Conservation (phyloP, 495 filamentous ascomycete genomes). For the Penicillium flavigenum region DNA sequence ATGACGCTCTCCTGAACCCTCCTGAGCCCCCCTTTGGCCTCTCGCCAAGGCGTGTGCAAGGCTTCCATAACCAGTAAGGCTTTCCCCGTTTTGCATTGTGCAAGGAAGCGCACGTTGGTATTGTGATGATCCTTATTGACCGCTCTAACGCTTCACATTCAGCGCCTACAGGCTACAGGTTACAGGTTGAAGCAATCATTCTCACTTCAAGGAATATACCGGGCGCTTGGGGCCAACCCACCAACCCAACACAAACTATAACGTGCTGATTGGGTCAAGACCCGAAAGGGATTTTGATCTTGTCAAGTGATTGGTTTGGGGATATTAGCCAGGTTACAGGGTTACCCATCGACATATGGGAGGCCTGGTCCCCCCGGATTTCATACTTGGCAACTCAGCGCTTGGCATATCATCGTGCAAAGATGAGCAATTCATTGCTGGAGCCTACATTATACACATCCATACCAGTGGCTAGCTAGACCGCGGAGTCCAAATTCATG, state of each 20-base stretch:
- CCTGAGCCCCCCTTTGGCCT: neutral
- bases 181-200: neutral
- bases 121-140: slow-evolving; percentile 6
- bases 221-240: slow-evolving; percentile 8
- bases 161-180: neutral
- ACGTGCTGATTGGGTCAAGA: slow-evolving; percentile 21
- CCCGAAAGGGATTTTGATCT: slow-evolving; percentile 9
- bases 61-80: slow-evolving; percentile 3
- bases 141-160: slow-evolving; percentile 1
- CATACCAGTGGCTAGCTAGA: neutral
- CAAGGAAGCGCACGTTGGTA: slow-evolving; percentile 17
- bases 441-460: slow-evolving; percentile 2
- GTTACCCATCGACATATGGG: slow-evolving; percentile 7
- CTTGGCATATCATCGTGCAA: slow-evolving; percentile 4
- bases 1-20: slow-evolving; percentile 3
- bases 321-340: slow-evolving; percentile 1
- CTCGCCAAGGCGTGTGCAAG: slow-evolving; percentile 2
- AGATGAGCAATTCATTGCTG: neutral
- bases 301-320: slow-evolving; percentile 18
- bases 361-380: slow-evolving; percentile 19
- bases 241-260: slow-evolving; percentile 1
- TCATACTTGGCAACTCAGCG: slow-evolving; percentile 12
- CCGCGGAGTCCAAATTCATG: neutral
- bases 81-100: slow-evolving; percentile 16
- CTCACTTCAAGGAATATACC: slow-evolving; percentile 2